These are phyloP conservation scores for Bipolaris cookei DNA, from an alignment of 2,329 filamentous ascomycete genomes.

Conservation along the genomic window DNA sequence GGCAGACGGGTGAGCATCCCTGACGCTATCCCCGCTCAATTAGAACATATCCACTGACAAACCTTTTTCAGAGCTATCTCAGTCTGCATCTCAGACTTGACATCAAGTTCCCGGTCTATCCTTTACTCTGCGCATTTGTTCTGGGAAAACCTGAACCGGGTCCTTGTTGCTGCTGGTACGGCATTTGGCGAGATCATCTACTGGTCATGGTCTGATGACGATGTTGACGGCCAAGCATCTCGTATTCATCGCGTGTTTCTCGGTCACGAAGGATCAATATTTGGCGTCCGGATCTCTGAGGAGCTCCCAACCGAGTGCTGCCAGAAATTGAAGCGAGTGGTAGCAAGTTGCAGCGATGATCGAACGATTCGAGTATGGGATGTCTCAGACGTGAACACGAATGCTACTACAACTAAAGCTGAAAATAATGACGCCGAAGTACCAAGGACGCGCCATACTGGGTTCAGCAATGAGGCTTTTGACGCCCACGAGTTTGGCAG, in stretches of 20 bases:
- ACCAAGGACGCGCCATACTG: constrained; percentile 50
- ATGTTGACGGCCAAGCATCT: constrained; percentile 24
- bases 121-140: constrained; percentile 82
- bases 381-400: constrained; percentile 61
- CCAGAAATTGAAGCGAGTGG: constrained; percentile 62
- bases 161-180: constrained; percentile 86
- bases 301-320: constrained; percentile 23
- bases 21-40: neutral
- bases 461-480: constrained; percentile 49
- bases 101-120: constrained; percentile 77
- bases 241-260: constrained; percentile 63
- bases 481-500: constrained; percentile 29
- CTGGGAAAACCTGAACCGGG: constrained; percentile 63
- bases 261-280: constrained; percentile 90
- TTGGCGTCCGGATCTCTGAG: constrained; percentile 79
- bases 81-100: constrained; percentile 57
- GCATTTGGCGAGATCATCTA: constrained; percentile 93
- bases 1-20: constrained; percentile 6
- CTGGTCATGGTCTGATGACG: constrained; percentile 71
- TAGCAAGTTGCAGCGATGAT: constrained; percentile 95
- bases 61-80: constrained; percentile 10
- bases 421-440: constrained; percentile 28
- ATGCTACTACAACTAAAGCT: constrained; percentile 26
- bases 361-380: constrained; percentile 89
- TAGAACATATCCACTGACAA: constrained; percentile 2